Base-by-base conservation (phyloP, 2,329 filamentous ascomycete species). In the Trichoderma sp. region DNA sequence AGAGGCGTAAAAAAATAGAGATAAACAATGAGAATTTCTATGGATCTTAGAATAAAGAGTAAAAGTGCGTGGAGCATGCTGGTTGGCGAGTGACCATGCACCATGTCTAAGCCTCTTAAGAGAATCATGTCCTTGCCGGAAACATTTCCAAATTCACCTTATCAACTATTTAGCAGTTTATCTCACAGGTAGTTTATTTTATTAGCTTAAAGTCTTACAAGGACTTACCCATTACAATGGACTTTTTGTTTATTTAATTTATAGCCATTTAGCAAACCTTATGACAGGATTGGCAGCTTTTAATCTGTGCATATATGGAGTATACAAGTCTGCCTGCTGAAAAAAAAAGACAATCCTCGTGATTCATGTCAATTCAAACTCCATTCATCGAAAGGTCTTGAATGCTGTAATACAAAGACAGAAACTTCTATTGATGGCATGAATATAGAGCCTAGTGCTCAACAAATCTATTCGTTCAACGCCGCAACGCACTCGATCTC, bases 401-500 rank as follows among this genome's bases (percentile, higher is more conserved):
- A 37, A 17, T 9, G 13, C 19, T 37, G 34, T 13, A 1, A 57
- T n/a, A 25, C 4, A 35, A 57, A 1, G 8, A 12, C 29, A n/a
- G 29, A 6, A 19, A 13, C 19, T 15, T 13, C 19, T 6, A 8
- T 22, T 25, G 42, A 32, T 17, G 15, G 9, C 17, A 39, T n/a
- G 15, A 25, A 25, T 39, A 17, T 13, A 32, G 12, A 61, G 10
- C n/a, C n/a, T 29, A 4, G 29, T 10, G 4, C 17, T 29, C 9
- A 9, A n/a, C 15, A n/a, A 19, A 56, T 25, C 32, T 64, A 64
- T 37, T 56, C 60, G 34, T 64, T 56, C 35, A 64, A n/a, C 42
- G 65, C 65, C 8, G 65, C 65, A 5, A 67, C 58, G 32, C 57
- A 64, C 80, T 93, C 91, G 74, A 93, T 91, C 81, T 93, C 91